Evolutionary conservation across 2,329 filamentous ascomycete genomes (phyloP).

Genomic region (Verruconis gallopava): DNA sequence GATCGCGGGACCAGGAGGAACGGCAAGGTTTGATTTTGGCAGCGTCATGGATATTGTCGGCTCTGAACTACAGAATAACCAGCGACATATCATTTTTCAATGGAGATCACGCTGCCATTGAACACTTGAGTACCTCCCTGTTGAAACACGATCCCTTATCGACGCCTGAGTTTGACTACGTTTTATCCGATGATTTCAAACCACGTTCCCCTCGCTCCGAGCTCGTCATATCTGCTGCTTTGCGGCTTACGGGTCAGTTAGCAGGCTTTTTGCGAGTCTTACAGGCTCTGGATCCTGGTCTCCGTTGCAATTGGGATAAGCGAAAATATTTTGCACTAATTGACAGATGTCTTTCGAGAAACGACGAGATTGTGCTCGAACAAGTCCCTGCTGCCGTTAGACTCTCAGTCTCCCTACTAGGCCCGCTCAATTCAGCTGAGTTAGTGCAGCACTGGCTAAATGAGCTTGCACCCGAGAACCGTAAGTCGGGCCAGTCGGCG

Average conservation of each 20-base stretch:
- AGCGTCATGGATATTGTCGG: constrained; percentile 39
- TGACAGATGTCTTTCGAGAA: constrained; percentile 22
- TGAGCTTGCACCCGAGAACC: not conserved
- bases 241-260: not conserved
- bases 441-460: constrained; percentile 8
- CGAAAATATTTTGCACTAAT: not conserved
- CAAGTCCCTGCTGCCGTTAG: constrained; percentile 17
- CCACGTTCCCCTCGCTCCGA: constrained; percentile 16
- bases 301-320: too few relatives aligned
- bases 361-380: constrained; percentile 22
- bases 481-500: not conserved
- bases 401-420: constrained; percentile 7
- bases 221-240: constrained; percentile 1
- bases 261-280: not conserved
- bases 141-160: not conserved
- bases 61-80: not conserved
- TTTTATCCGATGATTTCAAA: constrained; percentile 10
- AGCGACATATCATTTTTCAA: constrained; percentile 12
- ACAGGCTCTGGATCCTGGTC: not conserved
- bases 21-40: constrained; percentile 53
- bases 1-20: constrained; percentile 51
- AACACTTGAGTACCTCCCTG: not conserved
- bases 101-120: too few relatives aligned
- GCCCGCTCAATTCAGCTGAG: constrained; percentile 15
- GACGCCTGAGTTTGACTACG: not conserved